Evolutionary conservation across 768 basidiomycete genomes (phyloP).

Genomic region (Podaxis carcinomalis): DNA sequence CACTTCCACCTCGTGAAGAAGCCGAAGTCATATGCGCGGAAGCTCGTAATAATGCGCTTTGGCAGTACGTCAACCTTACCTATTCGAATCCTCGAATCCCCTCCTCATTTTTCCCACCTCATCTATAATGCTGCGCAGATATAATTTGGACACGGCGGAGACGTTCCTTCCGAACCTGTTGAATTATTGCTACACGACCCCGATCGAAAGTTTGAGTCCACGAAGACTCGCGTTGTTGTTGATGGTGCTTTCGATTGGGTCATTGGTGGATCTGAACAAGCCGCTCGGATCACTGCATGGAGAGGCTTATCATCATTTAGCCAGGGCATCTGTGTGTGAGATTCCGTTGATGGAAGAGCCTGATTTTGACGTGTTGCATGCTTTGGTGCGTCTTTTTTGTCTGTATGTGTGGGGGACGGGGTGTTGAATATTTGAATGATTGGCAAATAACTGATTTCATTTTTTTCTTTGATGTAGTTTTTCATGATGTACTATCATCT

Average conservation of each 20-base stretch:
- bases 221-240: constrained; percentile 63
- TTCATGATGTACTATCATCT: constrained; percentile 76
- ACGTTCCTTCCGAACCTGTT: constrained; percentile 67
- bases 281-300: constrained; percentile 55
- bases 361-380: constrained; percentile 67
- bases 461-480: constrained; percentile 27
- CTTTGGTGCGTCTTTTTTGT: constrained; percentile 38
- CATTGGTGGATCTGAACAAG: constrained; percentile 58
- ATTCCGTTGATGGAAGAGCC: constrained; percentile 74
- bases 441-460: not conserved
- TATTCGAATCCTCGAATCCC: constrained; percentile 5
- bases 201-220: constrained; percentile 57
- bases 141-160: constrained; percentile 66
- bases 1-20: constrained; percentile 55
- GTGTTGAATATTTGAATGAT: not conserved
- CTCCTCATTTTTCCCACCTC: not conserved
- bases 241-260: constrained; percentile 72
- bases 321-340: constrained; percentile 64
- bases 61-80: constrained; percentile 51
- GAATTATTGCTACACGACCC: constrained; percentile 62
- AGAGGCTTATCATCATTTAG: constrained; percentile 64
- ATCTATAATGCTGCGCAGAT: constrained; percentile 32
- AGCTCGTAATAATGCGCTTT: constrained; percentile 63
- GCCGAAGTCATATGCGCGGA: constrained; percentile 59
- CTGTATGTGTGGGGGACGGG: too few species aligned